Conservation (phyloP, 2,329 filamentous ascomycete species). For the Calonectria crousiana region DNA sequence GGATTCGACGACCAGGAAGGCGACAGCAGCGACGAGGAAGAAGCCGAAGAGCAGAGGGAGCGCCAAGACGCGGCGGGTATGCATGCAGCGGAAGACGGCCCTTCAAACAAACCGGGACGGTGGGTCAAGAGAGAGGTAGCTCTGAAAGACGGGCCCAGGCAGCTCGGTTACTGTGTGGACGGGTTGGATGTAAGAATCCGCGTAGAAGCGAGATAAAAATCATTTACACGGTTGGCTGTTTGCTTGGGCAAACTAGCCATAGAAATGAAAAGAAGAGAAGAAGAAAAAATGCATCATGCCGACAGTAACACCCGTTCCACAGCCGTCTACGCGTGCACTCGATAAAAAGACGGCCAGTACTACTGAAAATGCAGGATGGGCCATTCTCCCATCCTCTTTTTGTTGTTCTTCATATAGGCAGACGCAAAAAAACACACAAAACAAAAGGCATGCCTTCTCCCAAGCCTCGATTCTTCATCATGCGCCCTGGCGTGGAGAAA, state of each 20-base stretch:
- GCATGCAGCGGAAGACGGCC: constrained; percentile 42
- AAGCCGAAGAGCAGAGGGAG: constrained; percentile 52
- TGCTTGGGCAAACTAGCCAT: constrained; percentile 25
- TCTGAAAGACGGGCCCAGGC: constrained; percentile 81
- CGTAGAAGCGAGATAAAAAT: constrained; percentile 65
- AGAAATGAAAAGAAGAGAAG: neutral
- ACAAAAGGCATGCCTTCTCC: constrained; percentile 33
- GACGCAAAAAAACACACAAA: no score
- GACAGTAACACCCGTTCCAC: neutral
- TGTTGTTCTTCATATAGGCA: neutral
- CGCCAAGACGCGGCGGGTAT: constrained; percentile 30
- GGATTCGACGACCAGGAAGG: constrained; percentile 71
- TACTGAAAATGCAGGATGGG: neutral
- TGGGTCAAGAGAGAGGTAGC: constrained; percentile 85
- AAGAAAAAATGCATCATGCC: neutral
- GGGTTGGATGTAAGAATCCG: constrained; percentile 77
- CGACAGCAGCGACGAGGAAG: constrained; percentile 66
- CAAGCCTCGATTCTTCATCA: constrained; percentile 54
- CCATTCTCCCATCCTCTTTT: neutral
- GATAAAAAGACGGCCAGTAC: neutral
- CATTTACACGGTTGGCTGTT: constrained; percentile 15
- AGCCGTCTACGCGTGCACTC: neutral
- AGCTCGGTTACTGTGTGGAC: constrained; percentile 87
- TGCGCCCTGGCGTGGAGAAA: constrained; percentile 51
- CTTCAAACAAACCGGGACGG: constrained; percentile 58